Conservation (phyloP, 2,329 filamentous ascomycete species). For the Colletotrichum higginsianum region DNA sequence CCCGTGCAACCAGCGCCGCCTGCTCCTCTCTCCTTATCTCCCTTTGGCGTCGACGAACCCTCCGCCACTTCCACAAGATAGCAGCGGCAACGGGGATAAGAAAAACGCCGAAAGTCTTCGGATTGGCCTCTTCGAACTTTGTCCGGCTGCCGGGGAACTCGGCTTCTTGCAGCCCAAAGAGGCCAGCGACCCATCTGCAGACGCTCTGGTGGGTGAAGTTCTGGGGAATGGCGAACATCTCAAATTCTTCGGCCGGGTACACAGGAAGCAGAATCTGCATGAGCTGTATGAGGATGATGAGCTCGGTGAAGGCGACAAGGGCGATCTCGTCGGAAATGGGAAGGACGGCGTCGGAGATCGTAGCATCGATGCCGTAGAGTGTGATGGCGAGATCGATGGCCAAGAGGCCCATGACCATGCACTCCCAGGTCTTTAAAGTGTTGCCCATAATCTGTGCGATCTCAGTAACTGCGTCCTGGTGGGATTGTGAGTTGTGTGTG, state of each 20-base stretch:
- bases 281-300: conserved; percentile 18
- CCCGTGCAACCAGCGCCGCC: conserved; percentile 2
- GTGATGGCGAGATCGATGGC: conserved; percentile 20
- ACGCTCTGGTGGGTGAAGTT: not conserved
- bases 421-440: conserved; percentile 16
- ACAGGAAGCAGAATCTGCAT: conserved; percentile 16
- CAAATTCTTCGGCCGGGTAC: not conserved
- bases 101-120: conserved; percentile 20
- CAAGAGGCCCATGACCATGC: not conserved
- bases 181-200: conserved; percentile 18
- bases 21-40: not conserved
- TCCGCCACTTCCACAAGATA: conserved; percentile 19
- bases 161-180: conserved; percentile 19
- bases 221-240: not conserved
- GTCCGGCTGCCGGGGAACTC: not conserved
- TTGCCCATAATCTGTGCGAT: not conserved
- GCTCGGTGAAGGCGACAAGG: conserved; percentile 24
- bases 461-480: not conserved
- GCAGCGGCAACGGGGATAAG: conserved; percentile 6
- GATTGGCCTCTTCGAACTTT: not conserved
- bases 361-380: conserved; percentile 23
- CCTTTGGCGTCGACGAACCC: not conserved
- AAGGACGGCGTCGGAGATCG: conserved; percentile 17
- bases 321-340: not conserved
- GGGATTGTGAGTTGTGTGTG: too few species aligned